Evolutionary conservation across 2,329 filamentous ascomycete genomes (phyloP), one percentile per base, ranked within the genome.

Genomic region (Immersiporthe knoxdaviesiana): DNA sequence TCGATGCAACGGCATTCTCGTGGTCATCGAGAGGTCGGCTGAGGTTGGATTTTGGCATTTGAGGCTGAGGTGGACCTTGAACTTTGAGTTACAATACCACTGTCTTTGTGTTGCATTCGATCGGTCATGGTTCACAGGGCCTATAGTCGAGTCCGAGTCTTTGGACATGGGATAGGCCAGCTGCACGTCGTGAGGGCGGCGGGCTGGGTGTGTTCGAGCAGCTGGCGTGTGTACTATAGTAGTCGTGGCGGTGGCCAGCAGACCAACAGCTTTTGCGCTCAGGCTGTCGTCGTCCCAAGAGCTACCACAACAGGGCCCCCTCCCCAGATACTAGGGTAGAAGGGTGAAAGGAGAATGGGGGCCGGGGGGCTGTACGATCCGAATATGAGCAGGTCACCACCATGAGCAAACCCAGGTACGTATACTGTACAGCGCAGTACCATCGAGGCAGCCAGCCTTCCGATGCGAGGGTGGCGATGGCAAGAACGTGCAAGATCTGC

Each of bases 11-110:
- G 52, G 41, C 47, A 27, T 16, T 35, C 50, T 65, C 63, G 50
- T 65, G 32, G 63, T 5, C 12, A 21, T 50, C 18, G 35, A 30
- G 27, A n/a, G n/a, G n/a, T 52, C 44, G 61, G 41, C 30, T 35
- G 30, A 61, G 59, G 59, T 61, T 24, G 59, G 59, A 41, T 24
- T 44, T 41, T 61, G 37, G 59, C 18, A 41, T n/a, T 16, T 63
- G 61, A 63, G 61, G 61, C 61, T 58, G 32, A 65, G 37, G 50
- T 58, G 12, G 63, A 52, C 61, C n/a, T 63, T 27, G 61, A 63
- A 35, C 14, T 21, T 63, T 50, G 61, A 63, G 61, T 63, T 52
- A 52, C 44, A 63, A 63, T 52, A 21, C 27, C 30, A 47, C 12
- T 63, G 37, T n/a, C 18, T 32, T 63, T 47, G 61, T 47, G 61